A percentile compares a stretch with the other conserved stretches of the same genome.
Evolutionary conservation across 129 eudicot genomes (phyloP).

Genomic region (Flaveria robusta): DNA sequence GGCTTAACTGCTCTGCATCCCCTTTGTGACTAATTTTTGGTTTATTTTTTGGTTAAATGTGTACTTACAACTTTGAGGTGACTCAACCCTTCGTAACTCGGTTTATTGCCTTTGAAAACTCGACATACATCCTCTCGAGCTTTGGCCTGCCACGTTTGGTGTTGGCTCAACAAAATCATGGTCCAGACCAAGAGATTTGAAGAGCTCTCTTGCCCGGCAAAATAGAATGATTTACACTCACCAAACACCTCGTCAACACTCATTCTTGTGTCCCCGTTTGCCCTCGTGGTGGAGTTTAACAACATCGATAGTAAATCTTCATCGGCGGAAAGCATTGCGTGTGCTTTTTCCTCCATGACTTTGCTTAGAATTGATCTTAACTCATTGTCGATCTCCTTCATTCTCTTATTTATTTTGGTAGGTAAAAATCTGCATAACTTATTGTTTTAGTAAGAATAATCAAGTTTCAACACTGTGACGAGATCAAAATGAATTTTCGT

Average conservation of each 20-base stretch:
- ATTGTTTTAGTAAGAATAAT: neutral
- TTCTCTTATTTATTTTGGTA: conserved; percentile 61
- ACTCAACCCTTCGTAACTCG: conserved; percentile 52
- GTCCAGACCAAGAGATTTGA: conserved; percentile 67
- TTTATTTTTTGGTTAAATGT: conserved; percentile 10
- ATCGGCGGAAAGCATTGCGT: conserved; percentile 33
- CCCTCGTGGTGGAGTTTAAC: conserved; percentile 44
- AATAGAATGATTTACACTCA: conserved; percentile 74
- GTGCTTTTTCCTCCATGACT: conserved; percentile 43
- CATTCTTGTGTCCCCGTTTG: conserved; percentile 38
- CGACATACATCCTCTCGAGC: conserved; percentile 59
- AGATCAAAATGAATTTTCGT: too few species aligned
- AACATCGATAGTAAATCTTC: conserved; percentile 48
- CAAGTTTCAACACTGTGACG: neutral
- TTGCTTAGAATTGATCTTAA: conserved; percentile 36
- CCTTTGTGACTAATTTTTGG: too few species aligned
- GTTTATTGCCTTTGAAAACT: conserved; percentile 50
- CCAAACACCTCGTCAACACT: conserved; percentile 54
- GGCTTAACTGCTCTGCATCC: neutral
- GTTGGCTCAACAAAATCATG: conserved; percentile 59
- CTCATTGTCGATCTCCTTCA: conserved; percentile 53
- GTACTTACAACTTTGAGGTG: conserved; percentile 63
- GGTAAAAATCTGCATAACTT: conserved; percentile 56
- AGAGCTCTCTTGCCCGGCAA: conserved; percentile 75
- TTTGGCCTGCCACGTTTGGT: conserved; percentile 59